Conservation (phyloP, 345 rosid genomes). For the Arabidopsis suecica region DNA sequence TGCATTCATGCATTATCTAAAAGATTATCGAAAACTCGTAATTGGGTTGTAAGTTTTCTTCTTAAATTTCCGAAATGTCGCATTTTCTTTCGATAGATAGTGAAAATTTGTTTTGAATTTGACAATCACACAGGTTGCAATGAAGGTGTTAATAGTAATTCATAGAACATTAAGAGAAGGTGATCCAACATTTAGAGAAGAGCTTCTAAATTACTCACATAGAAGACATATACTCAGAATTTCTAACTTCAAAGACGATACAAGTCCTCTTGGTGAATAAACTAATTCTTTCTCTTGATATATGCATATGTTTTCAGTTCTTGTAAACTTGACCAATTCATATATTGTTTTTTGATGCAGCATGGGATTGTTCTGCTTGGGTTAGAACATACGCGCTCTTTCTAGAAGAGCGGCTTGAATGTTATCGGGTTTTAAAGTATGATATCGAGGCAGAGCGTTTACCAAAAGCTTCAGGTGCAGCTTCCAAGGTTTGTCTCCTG, state of each 20-base stretch:
- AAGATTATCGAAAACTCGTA: conserved; percentile 83
- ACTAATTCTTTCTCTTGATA: not conserved
- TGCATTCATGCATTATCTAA: conserved; percentile 86
- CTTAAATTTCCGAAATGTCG: not conserved
- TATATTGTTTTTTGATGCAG: conserved; percentile 47
- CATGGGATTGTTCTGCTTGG: conserved; percentile 99
- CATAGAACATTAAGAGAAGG: conserved; percentile 97
- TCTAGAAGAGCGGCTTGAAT: conserved; percentile 90
- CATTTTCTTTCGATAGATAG: not conserved
- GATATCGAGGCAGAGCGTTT: conserved; percentile 87
- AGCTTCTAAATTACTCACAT: conserved; percentile 71
- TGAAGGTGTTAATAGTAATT: conserved; percentile 90
- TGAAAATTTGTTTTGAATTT: not conserved
- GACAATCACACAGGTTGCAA: conserved; percentile 66
- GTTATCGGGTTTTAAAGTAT: conserved; percentile 75
- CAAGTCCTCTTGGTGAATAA: conserved; percentile 77
- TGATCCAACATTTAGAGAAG: conserved; percentile 93
- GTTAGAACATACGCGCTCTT: conserved; percentile 86
- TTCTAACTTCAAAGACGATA: conserved; percentile 92
- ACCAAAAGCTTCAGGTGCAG: conserved; percentile 59
- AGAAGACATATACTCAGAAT: conserved; percentile 87
- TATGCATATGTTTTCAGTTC: not conserved
- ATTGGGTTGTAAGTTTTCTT: conserved; percentile 69
- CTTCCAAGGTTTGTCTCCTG: conserved; percentile 59
- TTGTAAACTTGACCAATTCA: not conserved